A percentile compares a stretch with the other conserved stretches of the same genome.
These are phyloP conservation scores for Geum urbanum DNA, from an alignment of 306 rosid genomes.

Conservation along the genomic window DNA sequence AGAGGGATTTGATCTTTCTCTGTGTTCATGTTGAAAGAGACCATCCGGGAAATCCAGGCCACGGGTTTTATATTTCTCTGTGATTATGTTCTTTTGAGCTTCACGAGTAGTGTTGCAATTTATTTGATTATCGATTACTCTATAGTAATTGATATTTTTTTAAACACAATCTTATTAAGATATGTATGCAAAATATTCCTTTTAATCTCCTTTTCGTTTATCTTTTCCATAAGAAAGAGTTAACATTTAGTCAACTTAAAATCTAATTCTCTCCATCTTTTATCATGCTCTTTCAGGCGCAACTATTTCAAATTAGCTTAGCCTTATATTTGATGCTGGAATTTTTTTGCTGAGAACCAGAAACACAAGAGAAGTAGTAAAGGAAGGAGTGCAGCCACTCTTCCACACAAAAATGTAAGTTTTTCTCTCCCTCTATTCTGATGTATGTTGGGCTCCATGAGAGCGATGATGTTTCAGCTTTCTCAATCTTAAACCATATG, in stretches of 20 bases:
- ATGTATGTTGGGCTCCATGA: not conserved
- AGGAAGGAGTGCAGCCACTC: constrained; percentile 69
- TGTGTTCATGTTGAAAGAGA: constrained; percentile 33
- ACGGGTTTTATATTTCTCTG: constrained; percentile 6
- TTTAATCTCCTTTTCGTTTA: constrained; percentile 9
- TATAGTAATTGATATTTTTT: constrained; percentile 10
- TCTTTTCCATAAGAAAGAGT: not conserved
- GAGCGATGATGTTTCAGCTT: not conserved
- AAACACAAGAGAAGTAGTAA: constrained; percentile 68
- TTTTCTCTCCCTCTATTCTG: constrained; percentile 13
- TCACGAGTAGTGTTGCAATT: constrained; percentile 39
- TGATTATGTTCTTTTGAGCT: constrained; percentile 16
- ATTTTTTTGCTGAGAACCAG: constrained; percentile 59
- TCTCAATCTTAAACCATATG: not conserved
- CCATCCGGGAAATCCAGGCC: not conserved
- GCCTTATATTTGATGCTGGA: constrained; percentile 38
- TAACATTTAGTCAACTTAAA: not conserved
- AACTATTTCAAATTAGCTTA: constrained; percentile 42
- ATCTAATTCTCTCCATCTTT: not conserved
- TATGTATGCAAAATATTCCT: not conserved
- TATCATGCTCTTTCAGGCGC: constrained; percentile 41
- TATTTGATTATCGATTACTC: constrained; percentile 35
- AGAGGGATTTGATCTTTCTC: constrained; percentile 53
- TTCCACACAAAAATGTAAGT: constrained; percentile 67
- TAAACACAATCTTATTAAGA: not conserved